These are phyloP conservation scores for Samsoniella hepiali DNA, from an alignment of 2,329 filamentous ascomycete species.

Conservation along the genomic window DNA sequence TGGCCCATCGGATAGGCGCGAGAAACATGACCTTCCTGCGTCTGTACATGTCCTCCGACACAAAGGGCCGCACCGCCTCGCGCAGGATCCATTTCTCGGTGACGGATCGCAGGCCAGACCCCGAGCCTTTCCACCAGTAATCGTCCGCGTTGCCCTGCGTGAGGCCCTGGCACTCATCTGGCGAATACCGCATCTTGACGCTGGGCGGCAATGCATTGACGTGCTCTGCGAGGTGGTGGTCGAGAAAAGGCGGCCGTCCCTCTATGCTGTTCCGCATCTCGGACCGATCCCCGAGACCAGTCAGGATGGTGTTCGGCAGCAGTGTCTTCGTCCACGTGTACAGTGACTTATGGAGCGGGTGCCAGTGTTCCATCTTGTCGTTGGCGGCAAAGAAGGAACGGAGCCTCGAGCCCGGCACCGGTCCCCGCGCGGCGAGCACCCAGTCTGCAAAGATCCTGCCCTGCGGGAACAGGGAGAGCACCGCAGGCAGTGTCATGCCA, in stretches of 20 bases:
- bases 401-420: too few species aligned
- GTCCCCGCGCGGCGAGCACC: too few species aligned
- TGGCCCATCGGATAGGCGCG: not conserved
- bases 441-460: too few species aligned
- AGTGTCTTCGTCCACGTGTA: too few species aligned
- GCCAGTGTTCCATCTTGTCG: too few species aligned
- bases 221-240: not conserved
- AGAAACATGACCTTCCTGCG: not conserved
- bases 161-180: not conserved
- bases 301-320: too few species aligned
- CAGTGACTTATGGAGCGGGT: too few species aligned
- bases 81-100: slow-evolving; percentile 2
- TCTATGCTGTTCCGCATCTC: not conserved
- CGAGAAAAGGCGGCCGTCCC: not conserved
- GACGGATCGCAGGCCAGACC: not conserved
- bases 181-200: not conserved
- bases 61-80: not conserved
- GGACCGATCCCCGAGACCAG: too few species aligned
- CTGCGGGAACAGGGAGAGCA: too few species aligned
- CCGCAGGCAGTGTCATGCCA: too few species aligned
- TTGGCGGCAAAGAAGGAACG: too few species aligned
- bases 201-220: not conserved
- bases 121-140: not conserved
- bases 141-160: not conserved
- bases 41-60: not conserved